Evolutionary conservation across 306 rosid species (phyloP).

Genomic region (Mimosa bimucronata): DNA sequence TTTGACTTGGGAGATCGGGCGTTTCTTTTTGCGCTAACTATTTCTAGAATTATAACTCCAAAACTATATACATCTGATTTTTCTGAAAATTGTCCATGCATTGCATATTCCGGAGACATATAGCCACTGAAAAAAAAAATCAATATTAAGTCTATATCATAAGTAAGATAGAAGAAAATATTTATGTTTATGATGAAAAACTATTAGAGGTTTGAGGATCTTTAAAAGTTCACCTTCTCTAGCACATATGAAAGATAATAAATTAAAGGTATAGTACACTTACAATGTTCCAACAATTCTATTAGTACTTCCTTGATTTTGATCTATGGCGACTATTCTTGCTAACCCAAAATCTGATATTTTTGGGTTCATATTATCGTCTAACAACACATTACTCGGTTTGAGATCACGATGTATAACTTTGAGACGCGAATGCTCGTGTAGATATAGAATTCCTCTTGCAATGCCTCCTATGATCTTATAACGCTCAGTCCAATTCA

Average conservation of each 20-base stretch:
- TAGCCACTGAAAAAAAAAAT: constrained; percentile 29
- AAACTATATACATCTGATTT: constrained; percentile 37
- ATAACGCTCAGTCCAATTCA: constrained; percentile 50
- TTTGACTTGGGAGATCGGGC: neutral
- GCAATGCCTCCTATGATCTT: constrained; percentile 50
- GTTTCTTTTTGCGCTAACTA: constrained; percentile 38
- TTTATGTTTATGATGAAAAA: neutral
- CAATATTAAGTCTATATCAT: neutral
- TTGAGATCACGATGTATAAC: constrained; percentile 56
- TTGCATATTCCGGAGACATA: constrained; percentile 38
- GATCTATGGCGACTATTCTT: constrained; percentile 38
- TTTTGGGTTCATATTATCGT: constrained; percentile 48
- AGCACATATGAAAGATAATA: neutral
- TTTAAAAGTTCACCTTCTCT: neutral
- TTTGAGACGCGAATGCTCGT: constrained; percentile 53
- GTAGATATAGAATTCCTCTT: constrained; percentile 52
- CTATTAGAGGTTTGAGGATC: neutral
- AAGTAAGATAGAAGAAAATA: neutral
- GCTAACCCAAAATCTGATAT: constrained; percentile 66
- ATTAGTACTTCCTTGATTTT: constrained; percentile 40
- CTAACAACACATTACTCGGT: constrained; percentile 54
- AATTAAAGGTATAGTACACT: constrained; percentile 13
- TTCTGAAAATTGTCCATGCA: constrained; percentile 32
- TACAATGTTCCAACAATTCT: constrained; percentile 62
- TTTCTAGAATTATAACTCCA: constrained; percentile 36